phyloP scores from a whole-genome alignment of 1,139 yeast genomes.

The Arxiozyma slooffiae region DNA sequence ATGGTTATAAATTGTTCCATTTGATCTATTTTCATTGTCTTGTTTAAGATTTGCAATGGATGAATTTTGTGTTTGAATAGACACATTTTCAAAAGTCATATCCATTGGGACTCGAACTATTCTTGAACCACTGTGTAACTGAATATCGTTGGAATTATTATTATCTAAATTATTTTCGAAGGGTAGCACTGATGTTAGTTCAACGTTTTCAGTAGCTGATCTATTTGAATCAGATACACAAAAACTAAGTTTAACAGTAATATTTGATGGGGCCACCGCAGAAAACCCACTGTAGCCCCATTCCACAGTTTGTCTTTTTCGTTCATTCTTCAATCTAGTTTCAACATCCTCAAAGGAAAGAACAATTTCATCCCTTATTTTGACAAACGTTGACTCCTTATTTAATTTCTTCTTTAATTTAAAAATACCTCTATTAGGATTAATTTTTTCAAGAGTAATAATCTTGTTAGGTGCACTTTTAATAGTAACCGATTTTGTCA shows the following conservation, averaged over 20 bases:
- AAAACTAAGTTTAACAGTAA: conserved; percentile 22
- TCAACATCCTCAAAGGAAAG: conserved; percentile 5
- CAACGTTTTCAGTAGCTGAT: not conserved
- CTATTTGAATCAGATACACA: not conserved
- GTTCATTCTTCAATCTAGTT: conserved; percentile 2
- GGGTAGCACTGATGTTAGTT: not conserved
- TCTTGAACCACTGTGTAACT: not conserved
- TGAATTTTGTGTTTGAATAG: not conserved
- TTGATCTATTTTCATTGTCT: not conserved
- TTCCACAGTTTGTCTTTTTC: conserved; percentile 1
- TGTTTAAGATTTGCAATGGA: not conserved
- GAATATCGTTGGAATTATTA: not conserved
- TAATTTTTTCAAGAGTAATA: not conserved
- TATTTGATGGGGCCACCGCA: conserved; percentile 22
- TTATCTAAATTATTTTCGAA: not conserved
- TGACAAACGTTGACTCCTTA: not conserved
- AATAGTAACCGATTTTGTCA: not conserved
- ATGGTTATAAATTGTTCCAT: not conserved
- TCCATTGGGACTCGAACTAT: not conserved
- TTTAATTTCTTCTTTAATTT: not conserved
- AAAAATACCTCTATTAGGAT: not conserved
- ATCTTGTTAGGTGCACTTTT: not conserved
- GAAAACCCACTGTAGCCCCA: conserved; percentile 30
- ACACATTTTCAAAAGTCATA: not conserved
- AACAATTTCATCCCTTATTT: not conserved